Percentiles rank a stretch among this genome's conserved stretches.
phyloP scores from a whole-genome alignment of 371 early-diverging fungal genomes.

The Rhizomucor miehei region DNA sequence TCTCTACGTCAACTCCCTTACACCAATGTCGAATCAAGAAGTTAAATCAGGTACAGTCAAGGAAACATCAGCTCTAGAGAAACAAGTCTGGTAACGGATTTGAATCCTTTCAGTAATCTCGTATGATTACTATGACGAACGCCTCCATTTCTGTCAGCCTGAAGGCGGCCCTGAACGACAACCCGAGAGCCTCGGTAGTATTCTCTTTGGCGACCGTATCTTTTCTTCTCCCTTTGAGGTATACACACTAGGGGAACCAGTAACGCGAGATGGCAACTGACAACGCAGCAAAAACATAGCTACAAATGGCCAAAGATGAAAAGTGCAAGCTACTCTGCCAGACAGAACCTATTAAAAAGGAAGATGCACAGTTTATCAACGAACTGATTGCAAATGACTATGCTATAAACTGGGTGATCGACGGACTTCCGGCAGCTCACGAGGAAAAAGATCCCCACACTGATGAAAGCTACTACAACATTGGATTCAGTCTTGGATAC shows the following conservation, averaged over 20 bases:
- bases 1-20: conserved; percentile 84
- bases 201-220: conserved; percentile 96
- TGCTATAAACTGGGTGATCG: conserved; percentile 83
- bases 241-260: conserved; percentile 3
- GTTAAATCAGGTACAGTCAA: conserved; percentile 49
- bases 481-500: conserved; percentile 78
- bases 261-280: no score
- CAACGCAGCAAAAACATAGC: conserved; percentile 8
- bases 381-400: conserved; percentile 82
- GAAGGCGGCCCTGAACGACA: conserved; percentile 63
- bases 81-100: no score
- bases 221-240: conserved; percentile 82
- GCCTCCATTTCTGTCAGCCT: conserved; percentile 87
- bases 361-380: conserved; percentile 84
- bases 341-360: conserved; percentile 52
- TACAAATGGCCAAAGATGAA: conserved; percentile 22
- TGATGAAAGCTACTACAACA: conserved; percentile 61
- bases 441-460: conserved; percentile 57
- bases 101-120: conserved; percentile 73
- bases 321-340: conserved; percentile 69
- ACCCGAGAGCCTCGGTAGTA: conserved; percentile 85
- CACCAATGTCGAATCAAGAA: conserved; percentile 64
- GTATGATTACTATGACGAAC: conserved; percentile 81
- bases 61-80: no score
- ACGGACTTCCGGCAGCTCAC: conserved; percentile 89